These are phyloP conservation scores for Trichothecium sympodiale DNA, from an alignment of 2,329 filamentous ascomycete species.

Conservation along the genomic window DNA sequence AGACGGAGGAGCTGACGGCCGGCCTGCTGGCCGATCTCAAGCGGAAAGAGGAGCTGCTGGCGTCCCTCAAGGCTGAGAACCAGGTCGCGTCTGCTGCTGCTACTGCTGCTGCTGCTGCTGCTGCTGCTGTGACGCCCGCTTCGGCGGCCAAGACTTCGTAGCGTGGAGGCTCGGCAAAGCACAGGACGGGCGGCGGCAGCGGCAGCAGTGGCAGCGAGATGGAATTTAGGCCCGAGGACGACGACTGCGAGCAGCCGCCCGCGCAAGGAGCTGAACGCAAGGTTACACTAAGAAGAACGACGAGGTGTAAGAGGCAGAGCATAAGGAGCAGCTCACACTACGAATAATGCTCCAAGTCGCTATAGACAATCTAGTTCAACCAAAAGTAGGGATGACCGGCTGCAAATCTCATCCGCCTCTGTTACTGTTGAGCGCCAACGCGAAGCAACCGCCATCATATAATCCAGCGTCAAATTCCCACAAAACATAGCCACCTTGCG, in stretches of 20 bases:
- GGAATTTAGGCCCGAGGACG: not conserved
- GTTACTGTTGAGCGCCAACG: no score
- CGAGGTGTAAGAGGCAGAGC: no score
- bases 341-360: no score
- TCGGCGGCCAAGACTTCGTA: not conserved
- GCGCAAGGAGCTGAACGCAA: no score
- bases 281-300: no score
- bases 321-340: no score
- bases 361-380: no score
- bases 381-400: no score
- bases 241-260: not conserved
- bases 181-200: not conserved
- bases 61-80: slow-evolving; percentile 49
- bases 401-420: no score
- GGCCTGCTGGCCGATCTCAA: slow-evolving; percentile 50
- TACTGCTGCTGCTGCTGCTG: slow-evolving; percentile 17
- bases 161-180: not conserved
- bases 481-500: no score
- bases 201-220: not conserved
- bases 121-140: slow-evolving; percentile 1
- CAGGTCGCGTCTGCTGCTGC: slow-evolving; percentile 26
- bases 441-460: no score
- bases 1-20: slow-evolving; percentile 49
- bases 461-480: no score
- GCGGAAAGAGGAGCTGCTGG: slow-evolving; percentile 51